Conservation (phyloP, 75 land plant genomes). For the Cupressus sempervirens region DNA sequence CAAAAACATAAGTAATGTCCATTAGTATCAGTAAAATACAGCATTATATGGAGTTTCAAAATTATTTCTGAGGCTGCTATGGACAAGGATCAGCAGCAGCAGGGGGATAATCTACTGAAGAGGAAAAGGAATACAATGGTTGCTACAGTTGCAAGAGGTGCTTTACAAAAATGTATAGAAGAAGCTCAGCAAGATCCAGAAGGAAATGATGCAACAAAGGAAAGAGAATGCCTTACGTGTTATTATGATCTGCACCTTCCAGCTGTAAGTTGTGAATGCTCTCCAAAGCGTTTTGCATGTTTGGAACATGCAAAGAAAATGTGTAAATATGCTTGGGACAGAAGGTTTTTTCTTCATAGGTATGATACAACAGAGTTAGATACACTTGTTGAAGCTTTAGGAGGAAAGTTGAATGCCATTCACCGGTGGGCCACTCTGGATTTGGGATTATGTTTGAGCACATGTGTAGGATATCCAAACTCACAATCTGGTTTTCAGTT, state of each 20-base stretch:
- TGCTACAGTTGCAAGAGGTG: too few relatives aligned
- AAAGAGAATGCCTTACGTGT: constrained; percentile 69
- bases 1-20: too few relatives aligned
- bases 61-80: too few relatives aligned
- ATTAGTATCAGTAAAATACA: too few relatives aligned
- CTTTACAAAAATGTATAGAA: too few relatives aligned
- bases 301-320: constrained; percentile 63
- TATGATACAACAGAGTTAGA: constrained; percentile 60
- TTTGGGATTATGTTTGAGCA: constrained; percentile 51
- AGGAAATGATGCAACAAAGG: constrained; percentile 38
- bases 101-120: too few relatives aligned
- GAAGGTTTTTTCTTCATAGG: constrained; percentile 55
- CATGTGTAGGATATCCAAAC: constrained; percentile 23
- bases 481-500: background rate
- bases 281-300: constrained; percentile 63
- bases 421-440: constrained; percentile 45
- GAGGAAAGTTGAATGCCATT: constrained; percentile 54
- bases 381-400: constrained; percentile 67
- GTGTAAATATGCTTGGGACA: constrained; percentile 58
- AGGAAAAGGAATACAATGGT: too few relatives aligned
- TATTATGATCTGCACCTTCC: constrained; percentile 82
- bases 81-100: too few relatives aligned
- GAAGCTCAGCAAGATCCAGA: too few relatives aligned
- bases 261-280: constrained; percentile 80
- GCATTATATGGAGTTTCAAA: too few relatives aligned